Evolutionary conservation across 805 yeast species (phyloP).

Genomic region (Teunomyces tritomae): DNA sequence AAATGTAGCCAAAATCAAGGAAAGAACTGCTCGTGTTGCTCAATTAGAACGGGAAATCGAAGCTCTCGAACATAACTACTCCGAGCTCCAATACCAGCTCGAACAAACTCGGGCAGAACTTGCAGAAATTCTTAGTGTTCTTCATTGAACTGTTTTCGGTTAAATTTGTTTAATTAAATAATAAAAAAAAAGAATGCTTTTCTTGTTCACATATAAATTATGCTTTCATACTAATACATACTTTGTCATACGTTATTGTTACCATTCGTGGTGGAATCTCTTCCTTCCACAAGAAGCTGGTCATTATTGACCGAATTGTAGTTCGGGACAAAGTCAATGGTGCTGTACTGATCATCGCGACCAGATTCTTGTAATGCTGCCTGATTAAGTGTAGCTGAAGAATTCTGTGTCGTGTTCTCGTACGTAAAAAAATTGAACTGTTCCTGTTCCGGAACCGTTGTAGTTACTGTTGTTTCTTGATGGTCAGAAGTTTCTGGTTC

Average conservation of each 20-base stretch:
- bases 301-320: slow-evolving; percentile 29
- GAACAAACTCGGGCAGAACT: neutral
- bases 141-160: neutral
- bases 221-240: neutral
- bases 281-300: slow-evolving; percentile 11
- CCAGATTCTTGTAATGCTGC: neutral
- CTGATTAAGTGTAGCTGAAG: slow-evolving; percentile 5
- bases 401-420: slow-evolving; percentile 6
- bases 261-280: slow-evolving; percentile 3
- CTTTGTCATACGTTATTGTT: neutral
- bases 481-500: neutral
- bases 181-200: no score
- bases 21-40: neutral
- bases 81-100: slow-evolving; percentile 5
- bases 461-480: neutral
- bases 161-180: no score
- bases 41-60: slow-evolving; percentile 9
- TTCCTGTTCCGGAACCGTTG: neutral
- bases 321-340: slow-evolving; percentile 34
- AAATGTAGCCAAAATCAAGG: slow-evolving; percentile 6
- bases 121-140: neutral
- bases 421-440: slow-evolving; percentile 11
- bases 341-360: slow-evolving; percentile 15
- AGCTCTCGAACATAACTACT: slow-evolving; percentile 11
- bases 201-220: no score